Conservation (phyloP, 257 asterid genomes). For the Fraxinus americana region DNA sequence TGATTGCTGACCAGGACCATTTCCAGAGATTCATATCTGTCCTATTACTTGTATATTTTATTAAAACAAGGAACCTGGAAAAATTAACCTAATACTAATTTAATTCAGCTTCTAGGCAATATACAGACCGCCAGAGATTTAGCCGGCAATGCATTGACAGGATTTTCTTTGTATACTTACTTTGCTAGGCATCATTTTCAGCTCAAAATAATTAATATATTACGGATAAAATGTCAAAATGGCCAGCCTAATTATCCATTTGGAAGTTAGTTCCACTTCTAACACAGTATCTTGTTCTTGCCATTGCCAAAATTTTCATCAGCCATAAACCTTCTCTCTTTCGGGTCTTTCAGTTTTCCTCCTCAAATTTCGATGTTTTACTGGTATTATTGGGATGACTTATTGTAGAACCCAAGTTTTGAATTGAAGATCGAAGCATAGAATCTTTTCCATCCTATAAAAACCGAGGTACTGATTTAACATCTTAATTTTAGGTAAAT, state of each 20-base stretch:
- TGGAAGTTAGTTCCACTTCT: slow-evolving; percentile 42
- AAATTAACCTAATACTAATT: not conserved
- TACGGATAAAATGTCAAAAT: slow-evolving; percentile 32
- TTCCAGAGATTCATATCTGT: not conserved
- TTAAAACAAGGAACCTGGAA: not conserved
- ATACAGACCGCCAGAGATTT: not conserved
- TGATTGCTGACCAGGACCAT: not conserved
- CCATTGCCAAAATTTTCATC: slow-evolving; percentile 14
- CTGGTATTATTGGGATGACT: too few relatives aligned
- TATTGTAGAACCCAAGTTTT: too few relatives aligned
- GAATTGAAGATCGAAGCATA: too few relatives aligned
- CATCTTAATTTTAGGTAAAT: too few relatives aligned
- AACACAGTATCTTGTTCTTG: slow-evolving; percentile 50
- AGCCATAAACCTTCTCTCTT: not conserved
- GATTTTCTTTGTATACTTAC: not conserved
- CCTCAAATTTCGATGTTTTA: not conserved
- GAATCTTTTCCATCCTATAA: too few relatives aligned
- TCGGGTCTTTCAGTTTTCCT: slow-evolving; percentile 37
- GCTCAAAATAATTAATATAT: not conserved
- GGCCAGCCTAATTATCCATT: slow-evolving; percentile 54
- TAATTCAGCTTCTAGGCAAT: not conserved
- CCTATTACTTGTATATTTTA: not conserved
- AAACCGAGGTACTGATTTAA: too few relatives aligned
- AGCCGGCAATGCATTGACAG: not conserved
- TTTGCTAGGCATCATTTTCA: not conserved